Evolutionary conservation across 1,284 basidiomycete species (phyloP).

Genomic region (Fistulina hepatica): DNA sequence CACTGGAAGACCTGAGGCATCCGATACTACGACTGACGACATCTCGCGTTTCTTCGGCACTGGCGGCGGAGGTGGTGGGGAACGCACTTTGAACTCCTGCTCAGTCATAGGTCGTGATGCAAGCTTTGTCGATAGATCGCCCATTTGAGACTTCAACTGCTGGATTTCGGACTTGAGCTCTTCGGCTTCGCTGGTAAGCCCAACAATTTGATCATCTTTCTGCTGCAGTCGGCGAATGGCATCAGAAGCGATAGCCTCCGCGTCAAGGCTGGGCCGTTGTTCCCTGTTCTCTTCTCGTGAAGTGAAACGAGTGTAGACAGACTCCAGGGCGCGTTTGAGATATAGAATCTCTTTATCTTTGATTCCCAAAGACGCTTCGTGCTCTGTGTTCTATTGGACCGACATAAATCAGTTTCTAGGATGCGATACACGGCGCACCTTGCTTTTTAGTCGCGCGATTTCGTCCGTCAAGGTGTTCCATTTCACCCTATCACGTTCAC

Average conservation of each 20-base stretch:
- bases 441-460: slow-evolving; percentile 58
- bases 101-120: slow-evolving; percentile 49
- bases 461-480: slow-evolving; percentile 72
- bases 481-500: slow-evolving; percentile 65
- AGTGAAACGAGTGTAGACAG: slow-evolving; percentile 70
- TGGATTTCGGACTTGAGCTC: slow-evolving; percentile 32
- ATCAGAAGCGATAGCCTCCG: slow-evolving; percentile 57
- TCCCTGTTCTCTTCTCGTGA: slow-evolving; percentile 37
- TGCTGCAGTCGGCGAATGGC: slow-evolving; percentile 61
- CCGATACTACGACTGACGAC: slow-evolving; percentile 2
- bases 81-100: slow-evolving; percentile 58
- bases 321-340: slow-evolving; percentile 75
- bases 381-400: slow-evolving; percentile 33
- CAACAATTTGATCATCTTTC: slow-evolving; percentile 59
- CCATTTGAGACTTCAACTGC: background rate
- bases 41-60: slow-evolving; percentile 31
- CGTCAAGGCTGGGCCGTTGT: slow-evolving; percentile 48
- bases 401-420: slow-evolving; percentile 21
- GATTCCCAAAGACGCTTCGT: slow-evolving; percentile 36
- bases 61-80: slow-evolving; percentile 56
- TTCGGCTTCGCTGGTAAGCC: slow-evolving; percentile 41
- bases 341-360: slow-evolving; percentile 69
- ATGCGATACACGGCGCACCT: slow-evolving; percentile 30
- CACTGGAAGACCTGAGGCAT: slow-evolving; percentile 3
- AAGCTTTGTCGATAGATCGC: slow-evolving; percentile 20